Conservation (phyloP, 495 filamentous ascomycete genomes). For the Hyphodiscus hymeniophilus region DNA sequence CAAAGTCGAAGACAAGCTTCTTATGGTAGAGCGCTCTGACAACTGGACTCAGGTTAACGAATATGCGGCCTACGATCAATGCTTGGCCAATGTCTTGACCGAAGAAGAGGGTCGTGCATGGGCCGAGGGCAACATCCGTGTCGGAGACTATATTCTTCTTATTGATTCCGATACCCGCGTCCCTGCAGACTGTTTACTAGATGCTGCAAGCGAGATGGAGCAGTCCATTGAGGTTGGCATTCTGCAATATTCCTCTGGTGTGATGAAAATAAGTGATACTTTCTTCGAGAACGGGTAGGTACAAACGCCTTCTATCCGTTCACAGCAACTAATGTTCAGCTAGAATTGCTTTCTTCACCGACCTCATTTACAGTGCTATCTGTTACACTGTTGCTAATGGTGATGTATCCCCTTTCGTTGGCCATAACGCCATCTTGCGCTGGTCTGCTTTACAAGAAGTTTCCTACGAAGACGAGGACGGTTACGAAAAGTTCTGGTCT, state of each 20-base stretch:
- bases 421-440: conserved; percentile 63
- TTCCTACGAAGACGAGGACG: conserved; percentile 37
- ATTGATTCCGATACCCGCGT: conserved; percentile 24
- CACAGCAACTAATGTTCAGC: background rate
- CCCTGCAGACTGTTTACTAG: conserved; percentile 56
- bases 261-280: conserved; percentile 57
- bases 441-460: conserved; percentile 64
- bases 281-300: conserved; percentile 48
- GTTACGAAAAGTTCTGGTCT: conserved; percentile 63
- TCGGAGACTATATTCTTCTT: conserved; percentile 62
- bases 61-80: conserved; percentile 32
- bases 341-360: conserved; percentile 66
- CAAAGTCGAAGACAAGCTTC: conserved; percentile 51
- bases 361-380: conserved; percentile 64
- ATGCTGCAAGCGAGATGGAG: conserved; percentile 66
- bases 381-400: conserved; percentile 57
- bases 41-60: conserved; percentile 39
- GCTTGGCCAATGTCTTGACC: conserved; percentile 40
- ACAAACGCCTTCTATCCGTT: background rate
- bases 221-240: conserved; percentile 61
- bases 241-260: conserved; percentile 58
- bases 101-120: conserved; percentile 52
- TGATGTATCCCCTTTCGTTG: conserved; percentile 59
- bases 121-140: conserved; percentile 63
- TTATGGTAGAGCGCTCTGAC: conserved; percentile 33